A percentile compares a stretch with the other conserved stretches of the same genome.
Evolutionary conservation across 106 monocot species (phyloP).

Genomic region (Phalaenopsis aphrodite): DNA sequence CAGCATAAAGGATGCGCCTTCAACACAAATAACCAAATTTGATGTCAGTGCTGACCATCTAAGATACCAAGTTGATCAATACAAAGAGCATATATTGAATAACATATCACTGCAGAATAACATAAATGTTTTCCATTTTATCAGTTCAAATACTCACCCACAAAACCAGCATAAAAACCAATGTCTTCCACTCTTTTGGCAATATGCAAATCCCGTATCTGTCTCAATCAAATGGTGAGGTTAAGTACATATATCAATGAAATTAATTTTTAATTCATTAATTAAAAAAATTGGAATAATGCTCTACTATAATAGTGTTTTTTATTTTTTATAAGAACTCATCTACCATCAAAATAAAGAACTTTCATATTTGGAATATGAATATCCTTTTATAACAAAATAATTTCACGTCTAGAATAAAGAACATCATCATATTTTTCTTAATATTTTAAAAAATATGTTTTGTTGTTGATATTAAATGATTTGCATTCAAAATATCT

Average conservation of each 20-base stretch:
- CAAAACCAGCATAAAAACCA: slow-evolving; percentile 71
- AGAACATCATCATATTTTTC: too few relatives aligned
- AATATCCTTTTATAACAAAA: too few relatives aligned
- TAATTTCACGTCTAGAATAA: too few relatives aligned
- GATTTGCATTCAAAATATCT: too few relatives aligned
- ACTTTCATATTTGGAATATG: too few relatives aligned
- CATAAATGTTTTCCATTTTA: neutral
- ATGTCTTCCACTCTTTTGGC: slow-evolving; percentile 65
- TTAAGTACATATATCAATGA: neutral
- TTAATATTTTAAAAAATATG: too few relatives aligned
- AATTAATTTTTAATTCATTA: neutral
- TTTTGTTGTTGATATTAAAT: too few relatives aligned
- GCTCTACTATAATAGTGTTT: too few relatives aligned
- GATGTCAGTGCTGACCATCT: neutral
- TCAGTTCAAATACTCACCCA: slow-evolving; percentile 35
- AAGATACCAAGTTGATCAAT: neutral
- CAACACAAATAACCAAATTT: neutral
- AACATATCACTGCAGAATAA: neutral
- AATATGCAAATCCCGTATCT: slow-evolving; percentile 67
- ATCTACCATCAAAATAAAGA: too few relatives aligned
- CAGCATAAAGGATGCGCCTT: slow-evolving; percentile 84
- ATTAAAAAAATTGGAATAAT: neutral
- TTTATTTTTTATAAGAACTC: too few relatives aligned
- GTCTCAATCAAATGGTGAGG: neutral
- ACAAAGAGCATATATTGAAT: neutral